Base-by-base conservation (phyloP, 768 basidiomycete genomes). In the Hortiboletus campestris region DNA sequence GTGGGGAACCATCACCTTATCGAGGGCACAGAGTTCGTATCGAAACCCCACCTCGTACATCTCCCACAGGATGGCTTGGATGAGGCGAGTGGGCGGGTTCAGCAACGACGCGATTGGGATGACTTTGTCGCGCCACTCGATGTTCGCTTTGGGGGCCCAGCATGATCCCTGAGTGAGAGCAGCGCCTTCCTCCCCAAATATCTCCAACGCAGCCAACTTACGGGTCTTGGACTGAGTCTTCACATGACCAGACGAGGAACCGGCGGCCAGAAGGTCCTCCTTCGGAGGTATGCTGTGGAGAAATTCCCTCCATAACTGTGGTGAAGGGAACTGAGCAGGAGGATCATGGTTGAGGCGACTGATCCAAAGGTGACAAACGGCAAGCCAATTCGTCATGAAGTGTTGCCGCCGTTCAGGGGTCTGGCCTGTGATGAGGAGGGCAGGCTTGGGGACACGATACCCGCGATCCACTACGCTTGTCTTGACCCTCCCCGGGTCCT, bases 21-120 rank as follows among this genome's bases (percentile, higher is more conserved):
- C 51, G 2, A 51, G 42, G n/a, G 51, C 42, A 28, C 5, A 14
- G 9, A 51, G 34, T n/a, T 51, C 25, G 12, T 34, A n/a, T 6
- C 7, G 34, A 36, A 51, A 51, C 2, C 51, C n/a, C 4, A 51
- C 8, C 17, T 51, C 42, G 17, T 44, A 51, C 1, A 44, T 1
- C 40, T 51, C 34, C 42, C 51, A 51, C 8, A 51, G 20, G n/a
- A 51, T 44, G 4, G 35, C 51, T n/a, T 4, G 17, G 7, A 51
- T 46, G 6, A 52, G 36, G 3, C 16, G 19, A 28, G 36, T 28
- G 4, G 51, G 51, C n/a, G 19, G 51, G n/a, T 52, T 38, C 1
- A 6, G 5, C 14, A 52, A 14, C 1, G 44, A 38, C 5, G 12
- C 28, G 4, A 52, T 19, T 1, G 42, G 6, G 2, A 52, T 52